Base-by-base conservation (phyloP, 148 eudicot species). In the Talinum fruticosum region DNA sequence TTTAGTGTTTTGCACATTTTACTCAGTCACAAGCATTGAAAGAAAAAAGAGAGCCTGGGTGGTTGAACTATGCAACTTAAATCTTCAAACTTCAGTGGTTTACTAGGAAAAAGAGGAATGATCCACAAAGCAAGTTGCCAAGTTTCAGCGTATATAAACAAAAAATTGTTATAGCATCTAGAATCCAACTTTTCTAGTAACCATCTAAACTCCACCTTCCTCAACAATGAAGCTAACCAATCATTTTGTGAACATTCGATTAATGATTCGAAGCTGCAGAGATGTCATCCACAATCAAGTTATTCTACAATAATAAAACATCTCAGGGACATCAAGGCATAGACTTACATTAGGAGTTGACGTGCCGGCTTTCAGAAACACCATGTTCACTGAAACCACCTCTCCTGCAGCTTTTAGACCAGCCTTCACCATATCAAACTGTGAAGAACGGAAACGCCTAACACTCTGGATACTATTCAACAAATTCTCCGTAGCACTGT, bases 401-500 rank as follows among this genome's bases (percentile, higher is more conserved):
- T 93, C 99, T 23, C 93, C 97, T 75, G 87, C 99, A 38, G 90
- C 83, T 82, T 84, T 90, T 70, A 88, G 44, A 1, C 97, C 99
- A 78, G 92, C 85, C 86, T 91, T 96, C 12, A 96, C 79, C 89
- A 90, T 84, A 86, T 96, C 97, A 82, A 93, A 87, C 83, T 96
- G 97, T 8, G 99, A 78, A 30, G 88, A 90, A 72, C 99, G 91
- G 75, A 88, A 96, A 80, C 97, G 85, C 86, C 88, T 84, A 4
- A 93, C 70, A 75, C 84, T 91, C 89, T 96, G 94, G 38, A 96
- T 84, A 85, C 97, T 96, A 89, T 91, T 89, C 61, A 93, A 61
- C 77, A 96, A 76, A 88, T 96, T 96, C 83, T 96, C 99, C 94
- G 90, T 85, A 6, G 99, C 99, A 68, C 89, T 85, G 57, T 90